Base-by-base conservation (phyloP, 148 eudicot species). In the Heliamphora exappendiculata region DNA sequence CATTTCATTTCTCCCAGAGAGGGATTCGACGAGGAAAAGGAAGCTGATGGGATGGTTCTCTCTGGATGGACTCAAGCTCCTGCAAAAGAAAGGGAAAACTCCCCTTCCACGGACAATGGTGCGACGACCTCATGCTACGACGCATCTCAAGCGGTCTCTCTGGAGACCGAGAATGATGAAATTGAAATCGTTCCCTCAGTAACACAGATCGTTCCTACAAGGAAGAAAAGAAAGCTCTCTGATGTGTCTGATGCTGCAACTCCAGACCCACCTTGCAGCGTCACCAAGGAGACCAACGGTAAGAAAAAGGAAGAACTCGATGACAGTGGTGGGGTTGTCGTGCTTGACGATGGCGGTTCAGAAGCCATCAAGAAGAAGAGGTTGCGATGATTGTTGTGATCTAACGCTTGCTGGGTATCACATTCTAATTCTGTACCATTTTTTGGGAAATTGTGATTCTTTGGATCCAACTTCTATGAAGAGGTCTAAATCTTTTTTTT, bases 41-140 rank as follows among this genome's bases (percentile, higher is more conserved):
- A 95, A 85, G 97, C 97, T 22, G 99, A 95, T 84, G 92, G 89
- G 9, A 92, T 95, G 99, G 84, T 95, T 86, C 94, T 95, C 49
- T 83, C 87, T 51, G 99, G 97, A 80, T 92, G 94, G 99, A 82
- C 91, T 4, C 84, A 81, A 73, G 74, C 89, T 72, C 85, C 81
- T 47, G 80, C 83, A 53, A 69, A 76, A 44, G 91, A 81, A 45
- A 85, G 84, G 79, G 89, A 85, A 26, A 81, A 63, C n/a, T 77
- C 77, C 13, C 12, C 81, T 64, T 36, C 90, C 60, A 39, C 70
- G 34, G 77, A 64, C 70, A 92, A 89, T 83, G 93, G 92, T 37
- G 88, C 86, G 12, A 89, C 85, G 85, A 84, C 88, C 50, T 82
- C 89, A 42, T n/a, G n/a, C n/a, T n/a, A n/a, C n/a, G 79, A 67